A percentile compares a stretch with the other conserved stretches of the same genome.
Evolutionary conservation across 2,329 filamentous ascomycete genomes (phyloP).

Genomic region (Emericellopsis cladophorae): DNA sequence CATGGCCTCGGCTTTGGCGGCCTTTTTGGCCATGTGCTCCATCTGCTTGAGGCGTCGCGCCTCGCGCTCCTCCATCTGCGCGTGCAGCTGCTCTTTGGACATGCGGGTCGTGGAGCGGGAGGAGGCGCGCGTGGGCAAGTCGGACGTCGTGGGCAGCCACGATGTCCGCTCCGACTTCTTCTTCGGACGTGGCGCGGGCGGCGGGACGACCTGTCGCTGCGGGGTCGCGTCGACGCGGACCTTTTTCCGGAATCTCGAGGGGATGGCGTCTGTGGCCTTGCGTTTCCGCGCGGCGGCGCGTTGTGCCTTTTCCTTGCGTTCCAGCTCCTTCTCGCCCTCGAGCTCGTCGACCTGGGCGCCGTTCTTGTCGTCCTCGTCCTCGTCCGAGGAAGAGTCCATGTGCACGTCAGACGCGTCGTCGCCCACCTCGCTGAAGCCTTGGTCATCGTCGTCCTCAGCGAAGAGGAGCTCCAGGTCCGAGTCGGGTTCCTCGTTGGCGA

Average conservation of each 20-base stretch:
- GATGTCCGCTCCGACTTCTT: conserved; percentile 48
- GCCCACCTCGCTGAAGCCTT: conserved; percentile 57
- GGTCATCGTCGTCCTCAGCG: conserved; percentile 57
- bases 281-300: conserved; percentile 60
- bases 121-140: conserved; percentile 45
- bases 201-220: conserved; percentile 30
- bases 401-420: conserved; percentile 62
- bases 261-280: conserved; percentile 64
- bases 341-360: conserved; percentile 45
- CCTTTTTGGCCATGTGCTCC: conserved; percentile 51
- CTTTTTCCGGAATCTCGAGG: conserved; percentile 59
- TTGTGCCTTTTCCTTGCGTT: conserved; percentile 61
- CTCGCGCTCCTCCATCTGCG: conserved; percentile 64
- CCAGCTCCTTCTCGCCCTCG: conserved; percentile 77
- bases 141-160: conserved; percentile 41
- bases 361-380: conserved; percentile 64
- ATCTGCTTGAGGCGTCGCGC: conserved; percentile 58
- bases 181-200: conserved; percentile 36
- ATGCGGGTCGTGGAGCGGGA: conserved; percentile 43
- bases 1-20: conserved; percentile 57
- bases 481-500: conserved; percentile 61
- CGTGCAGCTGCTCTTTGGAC: conserved; percentile 50
- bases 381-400: conserved; percentile 75
- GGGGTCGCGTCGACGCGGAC: conserved; percentile 43
- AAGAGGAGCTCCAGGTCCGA: conserved; percentile 64